Evolutionary conservation across 345 rosid genomes (phyloP), one percentile per base, ranked within the genome.

Genomic region (Geranium brycei): DNA sequence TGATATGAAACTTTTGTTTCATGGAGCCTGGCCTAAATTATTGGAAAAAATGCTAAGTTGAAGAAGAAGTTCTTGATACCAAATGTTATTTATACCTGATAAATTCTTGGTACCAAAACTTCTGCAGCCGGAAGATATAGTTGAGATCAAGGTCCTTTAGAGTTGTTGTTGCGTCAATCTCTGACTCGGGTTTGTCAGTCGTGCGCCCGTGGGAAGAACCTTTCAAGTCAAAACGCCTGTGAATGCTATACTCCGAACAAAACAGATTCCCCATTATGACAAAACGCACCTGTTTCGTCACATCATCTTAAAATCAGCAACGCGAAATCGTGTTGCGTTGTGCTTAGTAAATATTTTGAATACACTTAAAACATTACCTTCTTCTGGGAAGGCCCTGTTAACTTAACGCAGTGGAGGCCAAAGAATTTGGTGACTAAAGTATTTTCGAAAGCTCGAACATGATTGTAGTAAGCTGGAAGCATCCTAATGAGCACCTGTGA

Each of bases 61-160:
- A 23, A n/a, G n/a, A n/a, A n/a, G n/a, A n/a, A 23, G 28, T 23
- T 23, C 28, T 23, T 23, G 28, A 23, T 23, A 23, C 1, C 2
- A 23, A 23, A 23, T 23, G 28, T 23, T 23, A 23, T 23, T 23
- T 23, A 23, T 17, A 91, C 97, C 97, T 85, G 87, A 88, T 84
- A 60, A 91, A 89, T 74, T 91, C 98, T 77, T 79, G 91, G 75
- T 82, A 89, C 95, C 92, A 83, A 17, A 67, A 65, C 71, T 83
- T 89, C 64, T 87, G 90, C 62, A 91, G 64, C 4, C 96, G 71
- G 63, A 89, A 87, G 51, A 87, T 32, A 62, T 77, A 87, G 71
- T 87, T 91, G 62, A 91, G 87, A 78, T 91, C 98, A 60, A 91
- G 98, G 72, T 91, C 98, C 79, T 89, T 91, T 69, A 91, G 96